A percentile compares a stretch with the other conserved stretches of the same genome.
Conservation (phyloP, 2,329 filamentous ascomycete species). For the Calonectria pauciramosa region DNA sequence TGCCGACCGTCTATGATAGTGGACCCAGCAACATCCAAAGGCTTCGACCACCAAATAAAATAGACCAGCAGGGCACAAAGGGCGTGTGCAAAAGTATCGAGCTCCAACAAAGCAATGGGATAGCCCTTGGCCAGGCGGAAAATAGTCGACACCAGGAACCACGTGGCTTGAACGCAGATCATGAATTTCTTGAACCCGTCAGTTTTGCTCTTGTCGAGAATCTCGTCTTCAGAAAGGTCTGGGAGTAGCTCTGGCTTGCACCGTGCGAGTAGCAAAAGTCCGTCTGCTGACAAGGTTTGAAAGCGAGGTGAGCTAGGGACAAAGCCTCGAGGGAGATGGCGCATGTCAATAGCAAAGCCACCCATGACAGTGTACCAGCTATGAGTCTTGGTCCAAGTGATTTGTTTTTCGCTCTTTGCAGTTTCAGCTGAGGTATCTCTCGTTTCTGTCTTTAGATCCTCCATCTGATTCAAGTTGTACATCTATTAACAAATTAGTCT, state of each 20-base stretch:
- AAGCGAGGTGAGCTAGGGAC: not conserved
- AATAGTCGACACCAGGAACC: not conserved
- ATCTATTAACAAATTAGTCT: not conserved
- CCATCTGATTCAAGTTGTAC: not conserved
- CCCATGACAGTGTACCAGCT: not conserved
- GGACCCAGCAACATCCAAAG: not conserved
- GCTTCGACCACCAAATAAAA: not conserved
- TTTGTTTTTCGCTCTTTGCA: too few relatives aligned
- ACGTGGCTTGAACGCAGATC: not conserved
- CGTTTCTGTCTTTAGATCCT: not conserved
- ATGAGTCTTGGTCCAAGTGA: not conserved
- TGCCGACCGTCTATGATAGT: not conserved
- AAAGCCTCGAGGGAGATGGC: not conserved
- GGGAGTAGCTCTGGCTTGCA: not conserved
- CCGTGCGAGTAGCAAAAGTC: not conserved
- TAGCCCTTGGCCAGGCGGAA: not conserved
- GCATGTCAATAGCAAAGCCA: not conserved
- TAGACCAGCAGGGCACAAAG: not conserved
- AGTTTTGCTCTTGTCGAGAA: not conserved
- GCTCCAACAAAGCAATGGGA: not conserved
- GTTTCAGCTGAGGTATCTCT: not conserved
- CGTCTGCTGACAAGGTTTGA: not conserved
- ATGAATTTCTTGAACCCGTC: slow-evolving; percentile 10
- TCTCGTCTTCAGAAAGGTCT: not conserved
- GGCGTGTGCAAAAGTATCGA: not conserved